A percentile compares a stretch with the other conserved stretches of the same genome.
phyloP scores from a whole-genome alignment of 495 filamentous ascomycete genomes.

The Lasiosphaeria ovina region DNA sequence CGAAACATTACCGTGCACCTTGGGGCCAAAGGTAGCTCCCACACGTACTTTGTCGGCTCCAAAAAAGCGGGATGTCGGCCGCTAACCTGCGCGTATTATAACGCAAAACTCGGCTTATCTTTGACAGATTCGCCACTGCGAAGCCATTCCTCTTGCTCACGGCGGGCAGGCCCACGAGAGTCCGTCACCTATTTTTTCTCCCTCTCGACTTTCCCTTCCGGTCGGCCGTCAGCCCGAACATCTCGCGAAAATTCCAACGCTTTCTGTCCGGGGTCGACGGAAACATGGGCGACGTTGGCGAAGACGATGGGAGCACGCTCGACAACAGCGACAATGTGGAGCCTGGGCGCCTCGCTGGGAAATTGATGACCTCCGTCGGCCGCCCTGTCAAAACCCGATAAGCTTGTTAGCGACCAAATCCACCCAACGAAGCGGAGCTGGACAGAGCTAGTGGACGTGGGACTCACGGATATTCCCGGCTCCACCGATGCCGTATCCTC shows the following conservation, averaged over 20 bases:
- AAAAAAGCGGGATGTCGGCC: too few relatives aligned
- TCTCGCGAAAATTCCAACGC: slow-evolving; percentile 23
- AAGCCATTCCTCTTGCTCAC: background rate
- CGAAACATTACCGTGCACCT: too few relatives aligned
- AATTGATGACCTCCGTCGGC: slow-evolving; percentile 23
- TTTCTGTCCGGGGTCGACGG: slow-evolving; percentile 10
- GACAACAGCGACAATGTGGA: slow-evolving; percentile 12
- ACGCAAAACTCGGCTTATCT: too few relatives aligned
- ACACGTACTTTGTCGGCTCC: too few relatives aligned
- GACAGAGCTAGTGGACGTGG: background rate
- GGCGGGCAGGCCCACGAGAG: background rate
- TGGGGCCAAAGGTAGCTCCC: too few relatives aligned
- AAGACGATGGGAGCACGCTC: slow-evolving; percentile 1
- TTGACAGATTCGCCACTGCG: too few relatives aligned
- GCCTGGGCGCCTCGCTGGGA: slow-evolving; percentile 7
- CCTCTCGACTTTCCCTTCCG: slow-evolving; percentile 16
- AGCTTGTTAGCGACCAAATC: background rate
- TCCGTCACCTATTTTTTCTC: background rate
- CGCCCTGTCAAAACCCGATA: slow-evolving; percentile 12
- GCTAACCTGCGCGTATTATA: too few relatives aligned
- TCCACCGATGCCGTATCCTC: slow-evolving; percentile 42
- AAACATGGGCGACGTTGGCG: slow-evolving; percentile 2
- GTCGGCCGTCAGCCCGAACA: slow-evolving; percentile 17
- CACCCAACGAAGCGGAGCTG: background rate
- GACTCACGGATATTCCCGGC: slow-evolving; percentile 40